Evolutionary conservation across 331 rosid genomes (phyloP), one percentile per base, ranked within the genome.

Genomic region (Spiraea crenata): DNA sequence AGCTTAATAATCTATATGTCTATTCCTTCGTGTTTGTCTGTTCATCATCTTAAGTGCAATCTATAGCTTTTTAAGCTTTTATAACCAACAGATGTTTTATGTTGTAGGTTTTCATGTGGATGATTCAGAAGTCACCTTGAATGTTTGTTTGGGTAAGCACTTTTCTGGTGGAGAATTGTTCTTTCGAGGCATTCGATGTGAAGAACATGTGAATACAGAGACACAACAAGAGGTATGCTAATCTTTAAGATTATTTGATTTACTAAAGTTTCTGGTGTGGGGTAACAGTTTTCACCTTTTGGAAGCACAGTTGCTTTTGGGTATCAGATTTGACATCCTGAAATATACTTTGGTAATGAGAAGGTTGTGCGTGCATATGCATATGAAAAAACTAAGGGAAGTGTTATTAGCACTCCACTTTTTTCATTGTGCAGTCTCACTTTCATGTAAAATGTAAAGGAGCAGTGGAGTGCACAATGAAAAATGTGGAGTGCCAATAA

Each of bases 51-150:
- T 59, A 20, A 42, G 34, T 20, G 4, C 39, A 46, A 47, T 66
- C n/a, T 41, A 49, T 58, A 25, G 55, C 72, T 35, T 49, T 15
- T 52, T 41, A 42, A 46, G 78, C 65, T 38, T 62, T 58, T 82
- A 42, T 79, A 71, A 78, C 74, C 49, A 25, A 69, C 66, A 76
- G 49, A 67, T 31, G 66, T 76, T 60, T 63, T 79, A 25, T 6
- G 35, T 83, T 87, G 79, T 84, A 95, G 99, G 96, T 65, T 91
- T 95, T 78, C 99, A 95, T 70, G 96, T 95, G 61, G 99, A 91
- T 74, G 99, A 95, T 52, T 67, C 99, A 0, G 99, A 95, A 89
- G 96, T 95, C 69, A 87, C 93, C 67, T 80, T 95, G 90, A 95
- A 95, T 69, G 78, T 95, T 80, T 95, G 97, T 84, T 78, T 95